phyloP scores from a whole-genome alignment of 495 filamentous ascomycete genomes.

The Staphylotrichum longicolle region DNA sequence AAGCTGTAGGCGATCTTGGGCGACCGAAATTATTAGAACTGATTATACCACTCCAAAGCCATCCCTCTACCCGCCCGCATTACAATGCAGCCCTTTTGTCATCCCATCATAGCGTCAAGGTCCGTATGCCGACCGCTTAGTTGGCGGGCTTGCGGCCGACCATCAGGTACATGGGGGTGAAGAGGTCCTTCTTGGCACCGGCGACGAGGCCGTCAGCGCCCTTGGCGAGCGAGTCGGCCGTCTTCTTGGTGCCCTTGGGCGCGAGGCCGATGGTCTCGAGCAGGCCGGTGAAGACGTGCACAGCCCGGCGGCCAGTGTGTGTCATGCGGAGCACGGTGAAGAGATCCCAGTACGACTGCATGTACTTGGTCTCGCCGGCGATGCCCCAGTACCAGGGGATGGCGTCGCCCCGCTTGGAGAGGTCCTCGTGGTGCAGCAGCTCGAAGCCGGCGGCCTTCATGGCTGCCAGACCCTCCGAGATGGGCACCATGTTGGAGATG shows the following conservation, averaged over 20 bases:
- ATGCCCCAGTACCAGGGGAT: constrained; percentile 97
- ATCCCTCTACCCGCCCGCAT: constrained; percentile 24
- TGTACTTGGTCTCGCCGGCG: constrained; percentile 73
- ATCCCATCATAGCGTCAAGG: constrained; percentile 23
- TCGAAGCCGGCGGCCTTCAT: constrained; percentile 90
- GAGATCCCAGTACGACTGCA: constrained; percentile 75
- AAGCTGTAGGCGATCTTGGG: neutral
- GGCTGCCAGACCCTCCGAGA: constrained; percentile 78
- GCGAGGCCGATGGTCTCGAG: constrained; percentile 74
- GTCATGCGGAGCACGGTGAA: constrained; percentile 90
- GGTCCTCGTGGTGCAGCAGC: constrained; percentile 81
- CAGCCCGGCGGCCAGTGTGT: constrained; percentile 68
- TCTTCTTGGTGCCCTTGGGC: constrained; percentile 89
- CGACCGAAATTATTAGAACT: constrained; percentile 14
- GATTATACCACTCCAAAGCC: constrained; percentile 3
- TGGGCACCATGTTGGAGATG: constrained; percentile 96
- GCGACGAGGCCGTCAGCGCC: constrained; percentile 87
- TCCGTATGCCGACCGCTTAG: constrained; percentile 18
- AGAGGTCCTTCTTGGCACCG: constrained; percentile 87
- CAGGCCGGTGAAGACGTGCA: constrained; percentile 76
- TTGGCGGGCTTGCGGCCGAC: constrained; percentile 80
- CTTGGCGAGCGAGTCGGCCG: constrained; percentile 79
- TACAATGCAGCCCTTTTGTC: constrained; percentile 21
- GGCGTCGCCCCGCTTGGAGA: constrained; percentile 74
- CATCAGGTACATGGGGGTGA: constrained; percentile 99